Base-by-base conservation (phyloP, 192 early-diverging fungal species). In the Coemansia sp. region DNA sequence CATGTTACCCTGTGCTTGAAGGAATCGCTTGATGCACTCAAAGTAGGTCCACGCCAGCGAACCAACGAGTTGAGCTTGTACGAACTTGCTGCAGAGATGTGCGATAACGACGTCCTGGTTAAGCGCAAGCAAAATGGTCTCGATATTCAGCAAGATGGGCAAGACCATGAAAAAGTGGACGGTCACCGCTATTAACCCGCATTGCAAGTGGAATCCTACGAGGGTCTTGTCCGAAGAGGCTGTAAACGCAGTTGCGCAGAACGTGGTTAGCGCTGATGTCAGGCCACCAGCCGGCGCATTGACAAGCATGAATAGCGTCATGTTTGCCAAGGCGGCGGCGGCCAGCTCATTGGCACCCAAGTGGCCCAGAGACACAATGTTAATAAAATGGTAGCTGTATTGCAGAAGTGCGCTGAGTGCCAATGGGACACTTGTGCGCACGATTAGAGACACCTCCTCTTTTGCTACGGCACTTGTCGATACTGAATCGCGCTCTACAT, bases 1-100 rank as follows among this genome's bases (percentile, higher is more conserved):
- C 96, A 98, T 95, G 68, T 90, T 90, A 58, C 90, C 95, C 84
- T 98, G 96, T 0, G 90, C 89, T 72, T 96, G 93, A 19, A 97
- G 80, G 69, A 86, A 97, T 60, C 93, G 87, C 72, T 94, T 93
- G 51, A 94, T 69, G 72, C 91, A 92, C 64, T 97, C 95, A 85
- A 92, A 91, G n/a, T 86, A 84, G 73, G 96, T 75, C 75, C 84
- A 88, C 3, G 94, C 89, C 27, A 90, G 87, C 34, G 90, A 85
- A 2, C 94, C 93, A 1, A 90, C 74, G 27, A 96, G 70, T 27
- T 90, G 80, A 21, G 84, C 89, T 2, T 85, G 73, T n/a, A 92
- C 66, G 73, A 89, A 98, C 36, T 77, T 31, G 10, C 89, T 90
- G 17, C 93, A 86, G 12, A 95, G 78, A 6, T 71, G 8, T 0